These are phyloP conservation scores for Nectriaceae sp. DNA, from an alignment of 2,329 filamentous ascomycete species.

Conservation along the genomic window DNA sequence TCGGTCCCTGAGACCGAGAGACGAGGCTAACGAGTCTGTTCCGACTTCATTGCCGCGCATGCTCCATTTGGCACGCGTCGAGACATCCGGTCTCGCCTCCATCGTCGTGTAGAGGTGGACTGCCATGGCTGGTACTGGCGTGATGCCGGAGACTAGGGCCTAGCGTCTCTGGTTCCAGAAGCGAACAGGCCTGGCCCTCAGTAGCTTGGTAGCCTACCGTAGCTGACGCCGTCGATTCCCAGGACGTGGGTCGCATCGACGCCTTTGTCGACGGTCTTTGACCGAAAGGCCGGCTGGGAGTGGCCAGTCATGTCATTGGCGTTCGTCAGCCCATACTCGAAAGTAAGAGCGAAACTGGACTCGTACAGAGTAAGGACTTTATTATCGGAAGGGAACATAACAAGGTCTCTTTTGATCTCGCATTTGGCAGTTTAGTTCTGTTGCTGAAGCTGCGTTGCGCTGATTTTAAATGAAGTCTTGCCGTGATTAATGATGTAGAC, in stretches of 20 bases:
- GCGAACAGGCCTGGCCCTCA: constrained; percentile 15
- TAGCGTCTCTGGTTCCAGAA: constrained; percentile 14
- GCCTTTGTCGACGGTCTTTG: constrained; percentile 21
- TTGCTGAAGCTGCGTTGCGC: too few relatives aligned
- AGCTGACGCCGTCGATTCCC: constrained; percentile 13
- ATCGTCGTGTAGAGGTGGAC: constrained; percentile 1
- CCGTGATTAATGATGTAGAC: too few relatives aligned
- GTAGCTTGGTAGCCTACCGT: constrained; percentile 1
- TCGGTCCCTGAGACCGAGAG: too few relatives aligned
- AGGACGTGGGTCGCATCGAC: constrained; percentile 16
- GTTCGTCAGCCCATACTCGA: constrained; percentile 24
- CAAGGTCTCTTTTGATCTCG: too few relatives aligned
- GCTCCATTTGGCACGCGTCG: neutral
- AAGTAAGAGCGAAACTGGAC: too few relatives aligned
- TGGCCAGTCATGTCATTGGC: constrained; percentile 24
- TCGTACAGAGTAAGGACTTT: too few relatives aligned
- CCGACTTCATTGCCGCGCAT: constrained; percentile 1
- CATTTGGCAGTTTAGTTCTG: too few relatives aligned
- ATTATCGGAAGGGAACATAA: too few relatives aligned
- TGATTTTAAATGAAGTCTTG: too few relatives aligned
- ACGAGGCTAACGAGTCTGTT: neutral
- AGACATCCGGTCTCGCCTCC: too few relatives aligned
- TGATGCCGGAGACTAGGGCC: constrained; percentile 22
- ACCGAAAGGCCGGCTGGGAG: constrained; percentile 15
- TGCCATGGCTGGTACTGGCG: constrained; percentile 19